Evolutionary conservation across 108 stramenopile genomes (phyloP).

Genomic region (Fistulifera solaris): DNA sequence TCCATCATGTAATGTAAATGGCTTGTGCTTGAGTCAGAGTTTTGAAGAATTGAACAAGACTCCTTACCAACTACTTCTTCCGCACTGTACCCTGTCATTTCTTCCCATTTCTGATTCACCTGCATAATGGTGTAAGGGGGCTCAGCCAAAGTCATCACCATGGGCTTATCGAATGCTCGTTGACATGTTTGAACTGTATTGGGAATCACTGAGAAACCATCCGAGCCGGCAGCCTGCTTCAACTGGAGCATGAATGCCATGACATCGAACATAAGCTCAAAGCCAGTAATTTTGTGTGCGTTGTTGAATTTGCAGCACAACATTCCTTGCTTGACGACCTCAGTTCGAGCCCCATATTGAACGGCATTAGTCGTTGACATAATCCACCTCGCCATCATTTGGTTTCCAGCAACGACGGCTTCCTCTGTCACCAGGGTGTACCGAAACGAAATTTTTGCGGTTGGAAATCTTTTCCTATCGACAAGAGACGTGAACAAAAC

Average conservation of each 20-base stretch:
- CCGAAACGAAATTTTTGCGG: constrained; percentile 68
- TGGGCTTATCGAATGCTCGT: constrained; percentile 65
- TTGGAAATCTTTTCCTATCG: constrained; percentile 59
- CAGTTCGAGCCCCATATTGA: constrained; percentile 69
- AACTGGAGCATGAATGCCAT: constrained; percentile 97
- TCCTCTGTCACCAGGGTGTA: constrained; percentile 86
- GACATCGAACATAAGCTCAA: constrained; percentile 94
- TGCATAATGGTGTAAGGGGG: constrained; percentile 82
- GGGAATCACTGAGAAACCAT: constrained; percentile 76
- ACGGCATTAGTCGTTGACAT: constrained; percentile 85
- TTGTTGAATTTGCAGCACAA: constrained; percentile 87
- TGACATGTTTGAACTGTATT: constrained; percentile 82
- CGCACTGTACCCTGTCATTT: constrained; percentile 74
- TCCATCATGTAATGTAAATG: constrained; percentile 50
- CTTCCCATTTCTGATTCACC: constrained; percentile 83
- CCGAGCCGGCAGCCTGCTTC: constrained; percentile 83
- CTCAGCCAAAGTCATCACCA: constrained; percentile 81
- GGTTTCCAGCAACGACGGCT: constrained; percentile 79
- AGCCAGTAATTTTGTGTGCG: constrained; percentile 73
- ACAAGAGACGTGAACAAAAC: constrained; percentile 78
- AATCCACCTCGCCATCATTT: constrained; percentile 92
- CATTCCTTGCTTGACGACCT: constrained; percentile 88
- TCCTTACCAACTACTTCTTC: constrained; percentile 78
- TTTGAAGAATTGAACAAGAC: constrained; percentile 64
- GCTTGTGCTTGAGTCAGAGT: constrained; percentile 36